phyloP scores from a whole-genome alignment of 192 early-diverging fungal species.

The Podila clonocystis region DNA sequence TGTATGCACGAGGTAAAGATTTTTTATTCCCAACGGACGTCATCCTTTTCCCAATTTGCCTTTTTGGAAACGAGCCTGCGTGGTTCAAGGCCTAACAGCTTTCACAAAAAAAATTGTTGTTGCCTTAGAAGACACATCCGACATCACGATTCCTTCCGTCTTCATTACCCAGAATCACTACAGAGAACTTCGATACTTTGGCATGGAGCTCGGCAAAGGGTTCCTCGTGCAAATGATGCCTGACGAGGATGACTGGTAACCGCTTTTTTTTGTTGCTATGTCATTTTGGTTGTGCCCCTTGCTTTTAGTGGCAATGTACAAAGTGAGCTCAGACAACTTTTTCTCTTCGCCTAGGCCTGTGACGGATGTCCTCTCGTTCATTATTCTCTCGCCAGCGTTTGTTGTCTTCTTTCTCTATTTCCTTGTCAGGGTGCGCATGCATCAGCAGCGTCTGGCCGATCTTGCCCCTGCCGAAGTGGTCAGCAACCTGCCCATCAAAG shows the following conservation, averaged over 20 bases:
- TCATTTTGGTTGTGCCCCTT: not conserved
- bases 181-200: conserved; percentile 58
- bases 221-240: conserved; percentile 20
- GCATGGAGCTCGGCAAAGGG: conserved; percentile 46
- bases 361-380: conserved; percentile 81
- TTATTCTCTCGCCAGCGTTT: conserved; percentile 82
- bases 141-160: conserved; percentile 87
- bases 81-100: not conserved
- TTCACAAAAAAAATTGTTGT: not conserved
- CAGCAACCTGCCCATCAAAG: conserved; percentile 74
- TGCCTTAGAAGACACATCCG: conserved; percentile 79
- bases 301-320: too few relatives aligned
- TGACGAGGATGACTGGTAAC: conserved; percentile 42
- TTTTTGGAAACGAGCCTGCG: not conserved
- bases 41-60: not conserved
- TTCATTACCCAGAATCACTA: conserved; percentile 83
- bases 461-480: conserved; percentile 82
- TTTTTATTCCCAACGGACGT: not conserved
- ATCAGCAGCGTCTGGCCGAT: conserved; percentile 76
- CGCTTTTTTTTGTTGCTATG: not conserved
- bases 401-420: conserved; percentile 82
- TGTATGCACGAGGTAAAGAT: conserved; percentile 76
- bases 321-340: not conserved
- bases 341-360: conserved; percentile 61
- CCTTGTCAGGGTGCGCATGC: conserved; percentile 75